These are phyloP conservation scores for Xylaria sp. DNA, from an alignment of 2,329 filamentous ascomycete species.

Conservation along the genomic window DNA sequence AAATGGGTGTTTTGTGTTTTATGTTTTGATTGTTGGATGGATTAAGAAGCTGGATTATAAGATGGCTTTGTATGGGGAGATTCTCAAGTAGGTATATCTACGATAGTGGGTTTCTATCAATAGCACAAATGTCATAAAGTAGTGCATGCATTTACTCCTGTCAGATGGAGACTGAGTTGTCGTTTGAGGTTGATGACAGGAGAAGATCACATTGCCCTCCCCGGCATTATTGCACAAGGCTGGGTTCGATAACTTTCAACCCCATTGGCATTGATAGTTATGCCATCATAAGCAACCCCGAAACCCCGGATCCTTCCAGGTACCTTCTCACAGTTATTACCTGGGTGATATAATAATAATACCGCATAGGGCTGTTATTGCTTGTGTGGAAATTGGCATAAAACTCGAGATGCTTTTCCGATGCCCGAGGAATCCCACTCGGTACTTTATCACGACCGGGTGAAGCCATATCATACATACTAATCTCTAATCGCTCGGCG, in stretches of 20 bases:
- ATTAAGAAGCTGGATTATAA: background rate
- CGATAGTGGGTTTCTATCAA: conserved; percentile 12
- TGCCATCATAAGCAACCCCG: background rate
- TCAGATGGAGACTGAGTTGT: conserved; percentile 1
- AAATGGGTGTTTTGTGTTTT: background rate
- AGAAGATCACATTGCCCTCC: background rate
- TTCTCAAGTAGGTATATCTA: background rate
- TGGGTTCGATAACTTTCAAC: conserved; percentile 1
- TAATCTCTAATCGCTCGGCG: background rate
- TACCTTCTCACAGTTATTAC: too few relatives aligned
- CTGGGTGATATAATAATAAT: too few relatives aligned
- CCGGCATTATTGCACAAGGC: conserved; percentile 14
- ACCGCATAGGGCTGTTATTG: conserved; percentile 6
- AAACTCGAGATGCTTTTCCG: background rate
- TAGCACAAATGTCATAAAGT: conserved; percentile 3
- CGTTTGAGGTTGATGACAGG: conserved; percentile 26
- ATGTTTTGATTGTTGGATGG: background rate
- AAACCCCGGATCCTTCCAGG: conserved; percentile 11
- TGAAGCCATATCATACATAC: background rate
- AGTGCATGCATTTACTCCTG: background rate
- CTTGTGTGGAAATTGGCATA: background rate
- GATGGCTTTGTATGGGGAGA: background rate
- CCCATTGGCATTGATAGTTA: background rate
- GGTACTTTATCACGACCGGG: background rate
- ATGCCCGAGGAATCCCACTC: background rate